Base-by-base conservation (phyloP, 768 basidiomycete species). In the Lactarius deliciosus region DNA sequence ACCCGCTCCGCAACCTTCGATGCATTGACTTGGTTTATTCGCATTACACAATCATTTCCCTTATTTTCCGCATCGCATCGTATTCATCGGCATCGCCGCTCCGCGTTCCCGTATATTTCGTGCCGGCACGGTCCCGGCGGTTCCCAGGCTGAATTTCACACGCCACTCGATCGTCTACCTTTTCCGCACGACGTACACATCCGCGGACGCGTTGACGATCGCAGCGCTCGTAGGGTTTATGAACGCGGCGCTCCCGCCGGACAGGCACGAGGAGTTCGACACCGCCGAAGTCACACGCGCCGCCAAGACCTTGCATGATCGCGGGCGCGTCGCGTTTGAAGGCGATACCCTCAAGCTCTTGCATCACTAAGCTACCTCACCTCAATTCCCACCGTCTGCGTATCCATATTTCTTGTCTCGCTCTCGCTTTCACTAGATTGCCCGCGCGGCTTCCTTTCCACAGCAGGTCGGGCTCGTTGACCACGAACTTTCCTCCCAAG, bases 211-310 rank as follows among this genome's bases (percentile, higher is more conserved):
- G 68, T 79, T 92, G 78, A 84, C 84, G 8, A 85, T 92, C 72
- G 87, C 87, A 3, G 77, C 87, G 10, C 78, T 92, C 30, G 77
- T 92, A 40, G 82, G 86, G 4, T 90, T 89, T 74, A 80, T 92
- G 64, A 91, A 91, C 72, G 85, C 89, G 2, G 89, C 89, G 5
- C 83, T 91, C 78, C 90, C 90, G 4, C 80, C 79, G 32, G 90
- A 91, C 73, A 91, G 91, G 76, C 85, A 90, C 73, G 90, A 91
- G 77, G 90, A 92, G 69, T 92, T 90, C 68, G 90, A 92, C 75
- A 90, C 88, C 15, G 81, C 81, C 1, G 90, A 92, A 76, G 88
- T 92, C 20, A 76, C 73, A 32, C 74, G 73, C 61, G 75, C 75
- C 30, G 75, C 74, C 34, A 74, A 69, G 54, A 70, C 73, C n/a